Conservation (phyloP, 2,329 filamentous ascomycete species). For the Macrophomina phaseolina region DNA sequence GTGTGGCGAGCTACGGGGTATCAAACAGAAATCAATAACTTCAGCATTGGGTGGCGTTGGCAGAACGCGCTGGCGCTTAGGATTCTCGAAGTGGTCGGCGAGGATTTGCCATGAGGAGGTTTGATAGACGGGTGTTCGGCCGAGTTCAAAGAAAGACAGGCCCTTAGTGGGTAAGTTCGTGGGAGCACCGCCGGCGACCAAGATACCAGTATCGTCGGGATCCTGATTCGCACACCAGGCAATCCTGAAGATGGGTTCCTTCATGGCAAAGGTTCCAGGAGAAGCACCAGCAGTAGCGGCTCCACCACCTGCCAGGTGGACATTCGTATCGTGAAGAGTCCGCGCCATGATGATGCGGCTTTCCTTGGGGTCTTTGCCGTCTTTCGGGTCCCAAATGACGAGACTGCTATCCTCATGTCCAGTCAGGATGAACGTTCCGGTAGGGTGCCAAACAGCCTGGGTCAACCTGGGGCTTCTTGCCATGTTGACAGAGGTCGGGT, state of each 20-base stretch:
- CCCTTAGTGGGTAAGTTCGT: slow-evolving; percentile 73
- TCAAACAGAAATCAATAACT: slow-evolving; percentile 78
- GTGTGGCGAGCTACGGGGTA: slow-evolving; percentile 83
- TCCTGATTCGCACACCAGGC: slow-evolving; percentile 95
- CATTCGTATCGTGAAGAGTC: slow-evolving; percentile 74
- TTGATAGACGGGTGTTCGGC: slow-evolving; percentile 84
- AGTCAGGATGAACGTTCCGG: slow-evolving; percentile 85
- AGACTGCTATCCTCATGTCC: slow-evolving; percentile 90
- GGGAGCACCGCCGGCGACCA: slow-evolving; percentile 81
- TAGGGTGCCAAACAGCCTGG: slow-evolving; percentile 92
- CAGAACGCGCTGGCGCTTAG: slow-evolving; percentile 73
- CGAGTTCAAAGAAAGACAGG: slow-evolving; percentile 87
- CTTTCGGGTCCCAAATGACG: slow-evolving; percentile 92
- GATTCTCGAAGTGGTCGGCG: slow-evolving; percentile 76
- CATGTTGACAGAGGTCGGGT: slow-evolving; percentile 66
- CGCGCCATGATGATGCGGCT: slow-evolving; percentile 82
- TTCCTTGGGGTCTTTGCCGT: slow-evolving; percentile 80
- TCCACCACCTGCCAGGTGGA: slow-evolving; percentile 68
- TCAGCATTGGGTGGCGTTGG: slow-evolving; percentile 78
- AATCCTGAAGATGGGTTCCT: slow-evolving; percentile 78
- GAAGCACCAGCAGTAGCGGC: slow-evolving; percentile 49
- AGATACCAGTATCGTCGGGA: slow-evolving; percentile 86
- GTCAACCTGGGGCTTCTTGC: slow-evolving; percentile 75
- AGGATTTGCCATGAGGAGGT: slow-evolving; percentile 90
- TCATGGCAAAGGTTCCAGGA: slow-evolving; percentile 62